Conservation (phyloP, 495 filamentous ascomycete species). For the Daldinia concentrica region DNA sequence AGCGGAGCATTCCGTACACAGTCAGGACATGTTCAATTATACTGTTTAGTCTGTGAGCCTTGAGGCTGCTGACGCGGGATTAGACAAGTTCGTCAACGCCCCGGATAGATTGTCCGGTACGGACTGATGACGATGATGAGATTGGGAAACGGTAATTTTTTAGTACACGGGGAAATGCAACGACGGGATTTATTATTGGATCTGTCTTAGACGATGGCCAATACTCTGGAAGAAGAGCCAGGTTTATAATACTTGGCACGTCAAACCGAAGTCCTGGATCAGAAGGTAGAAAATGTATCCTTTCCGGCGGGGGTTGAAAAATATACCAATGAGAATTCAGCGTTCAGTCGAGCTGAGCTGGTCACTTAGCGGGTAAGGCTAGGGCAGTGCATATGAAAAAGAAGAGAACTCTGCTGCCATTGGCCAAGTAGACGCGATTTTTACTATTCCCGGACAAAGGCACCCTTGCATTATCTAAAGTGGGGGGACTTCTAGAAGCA, state of each 20-base stretch:
- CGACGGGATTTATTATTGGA: background rate
- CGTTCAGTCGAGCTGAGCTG: background rate
- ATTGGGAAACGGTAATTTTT: background rate
- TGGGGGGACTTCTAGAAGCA: conserved; percentile 3
- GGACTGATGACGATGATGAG: background rate
- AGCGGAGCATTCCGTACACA: background rate
- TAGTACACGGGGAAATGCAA: background rate
- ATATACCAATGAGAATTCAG: background rate
- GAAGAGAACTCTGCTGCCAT: background rate
- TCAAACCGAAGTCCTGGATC: conserved; percentile 8
- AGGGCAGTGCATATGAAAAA: background rate
- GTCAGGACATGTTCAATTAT: conserved; percentile 1
- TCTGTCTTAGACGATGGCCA: background rate
- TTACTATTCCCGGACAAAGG: conserved; percentile 1
- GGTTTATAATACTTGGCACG: conserved; percentile 12
- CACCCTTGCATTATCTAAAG: background rate
- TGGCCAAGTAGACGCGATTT: background rate
- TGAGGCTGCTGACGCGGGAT: conserved; percentile 38
- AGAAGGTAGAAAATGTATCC: background rate
- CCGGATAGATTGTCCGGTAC: background rate
- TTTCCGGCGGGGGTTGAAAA: background rate
- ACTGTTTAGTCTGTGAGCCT: background rate
- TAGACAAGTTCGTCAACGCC: background rate
- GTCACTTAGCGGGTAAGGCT: background rate
- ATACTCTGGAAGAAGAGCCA: background rate